These are phyloP conservation scores for Phytophthora hybrid DNA, from an alignment of 352 stramenopile species.

Conservation along the genomic window DNA sequence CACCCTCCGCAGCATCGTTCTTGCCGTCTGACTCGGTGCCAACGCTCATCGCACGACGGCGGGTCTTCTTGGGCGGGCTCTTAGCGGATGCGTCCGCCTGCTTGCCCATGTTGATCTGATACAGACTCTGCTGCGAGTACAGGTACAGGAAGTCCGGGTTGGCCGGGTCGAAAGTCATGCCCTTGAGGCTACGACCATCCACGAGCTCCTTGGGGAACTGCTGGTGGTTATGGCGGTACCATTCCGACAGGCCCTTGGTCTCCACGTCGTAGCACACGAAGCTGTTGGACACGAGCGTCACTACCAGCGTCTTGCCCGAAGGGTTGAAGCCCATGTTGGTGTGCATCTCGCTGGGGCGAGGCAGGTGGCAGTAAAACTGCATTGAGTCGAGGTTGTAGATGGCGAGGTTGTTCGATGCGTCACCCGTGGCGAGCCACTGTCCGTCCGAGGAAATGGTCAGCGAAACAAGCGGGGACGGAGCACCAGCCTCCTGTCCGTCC, in stretches of 20 bases:
- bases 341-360: constrained; percentile 74
- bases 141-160: constrained; percentile 81
- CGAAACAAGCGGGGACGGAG: constrained; percentile 63
- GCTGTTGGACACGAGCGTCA: constrained; percentile 85
- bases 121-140: constrained; percentile 83
- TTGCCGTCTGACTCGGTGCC: constrained; percentile 70
- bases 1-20: constrained; percentile 60
- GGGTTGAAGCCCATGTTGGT: constrained; percentile 84
- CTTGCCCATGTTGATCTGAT: constrained; percentile 86
- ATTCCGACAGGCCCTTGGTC: constrained; percentile 77
- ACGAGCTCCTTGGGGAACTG: constrained; percentile 79
- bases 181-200: constrained; percentile 82
- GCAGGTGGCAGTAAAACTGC: constrained; percentile 80
- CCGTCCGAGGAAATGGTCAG: constrained; percentile 82
- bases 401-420: constrained; percentile 73
- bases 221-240: constrained; percentile 75
- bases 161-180: constrained; percentile 81
- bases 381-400: constrained; percentile 91
- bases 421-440: constrained; percentile 81
- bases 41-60: constrained; percentile 60
- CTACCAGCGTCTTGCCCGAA: constrained; percentile 77
- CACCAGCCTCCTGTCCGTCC: constrained; percentile 22
- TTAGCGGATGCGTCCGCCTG: constrained; percentile 30
- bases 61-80: constrained; percentile 56
- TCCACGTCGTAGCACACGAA: constrained; percentile 90